Percentiles rank a stretch among this genome's conserved stretches.
Evolutionary conservation across 371 early-diverging fungal genomes (phyloP).

Genomic region (Chytridium lagenaria): DNA sequence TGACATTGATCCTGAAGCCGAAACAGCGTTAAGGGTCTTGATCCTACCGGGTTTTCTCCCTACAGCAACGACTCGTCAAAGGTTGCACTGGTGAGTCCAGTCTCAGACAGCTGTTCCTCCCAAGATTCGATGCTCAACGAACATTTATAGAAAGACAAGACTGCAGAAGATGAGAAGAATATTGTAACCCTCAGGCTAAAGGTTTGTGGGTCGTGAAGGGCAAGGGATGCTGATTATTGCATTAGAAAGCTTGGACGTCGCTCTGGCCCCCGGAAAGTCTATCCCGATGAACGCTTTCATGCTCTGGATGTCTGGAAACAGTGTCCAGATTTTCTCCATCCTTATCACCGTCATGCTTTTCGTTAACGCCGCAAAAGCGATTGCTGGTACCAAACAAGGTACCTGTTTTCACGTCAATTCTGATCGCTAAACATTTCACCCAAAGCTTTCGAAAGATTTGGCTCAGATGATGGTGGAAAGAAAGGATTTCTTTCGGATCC

Average conservation of each 20-base stretch:
- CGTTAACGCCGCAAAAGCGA: conserved; percentile 81
- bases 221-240: not conserved
- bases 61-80: not conserved
- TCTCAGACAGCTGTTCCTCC: not conserved
- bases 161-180: conserved; percentile 32
- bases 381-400: conserved; percentile 74
- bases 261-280: conserved; percentile 87
- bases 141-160: conserved; percentile 31
- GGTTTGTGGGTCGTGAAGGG: conserved; percentile 24
- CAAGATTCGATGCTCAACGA: not conserved
- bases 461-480: not conserved
- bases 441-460: conserved; percentile 33
- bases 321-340: conserved; percentile 94
- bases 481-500: conserved; percentile 48
- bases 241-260: conserved; percentile 95
- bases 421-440: too few species aligned
- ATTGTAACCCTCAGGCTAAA: conserved; percentile 46
- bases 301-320: conserved; percentile 97
- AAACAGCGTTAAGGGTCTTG: not conserved
- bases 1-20: not conserved
- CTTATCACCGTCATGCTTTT: conserved; percentile 96
- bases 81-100: conserved; percentile 1
- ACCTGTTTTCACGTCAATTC: too few species aligned
- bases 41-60: conserved; percentile 1
- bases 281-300: conserved; percentile 97